A percentile compares a stretch with the other conserved stretches of the same genome.
Conservation (phyloP, 192 early-diverging fungal genomes). For the Cetraspora pellucida region DNA sequence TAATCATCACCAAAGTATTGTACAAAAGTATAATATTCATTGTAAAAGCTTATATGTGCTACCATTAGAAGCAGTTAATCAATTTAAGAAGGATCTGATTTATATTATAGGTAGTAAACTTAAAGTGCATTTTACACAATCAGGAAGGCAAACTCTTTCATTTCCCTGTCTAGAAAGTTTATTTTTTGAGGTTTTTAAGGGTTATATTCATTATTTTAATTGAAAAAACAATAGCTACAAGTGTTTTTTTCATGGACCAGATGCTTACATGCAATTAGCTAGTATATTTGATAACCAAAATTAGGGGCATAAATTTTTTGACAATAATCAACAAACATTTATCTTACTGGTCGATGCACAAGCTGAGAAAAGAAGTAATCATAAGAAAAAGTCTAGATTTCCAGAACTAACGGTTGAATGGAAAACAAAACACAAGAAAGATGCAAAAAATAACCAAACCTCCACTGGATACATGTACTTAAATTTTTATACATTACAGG, state of each 20-base stretch:
- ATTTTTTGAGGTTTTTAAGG: not conserved
- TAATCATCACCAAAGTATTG: not conserved
- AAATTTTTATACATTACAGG: not conserved
- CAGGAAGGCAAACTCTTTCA: not conserved
- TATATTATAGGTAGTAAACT: constrained; percentile 1
- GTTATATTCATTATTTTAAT: not conserved
- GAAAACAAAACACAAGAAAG: not conserved
- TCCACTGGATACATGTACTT: not conserved
- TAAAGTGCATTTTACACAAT: not conserved
- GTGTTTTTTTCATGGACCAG: not conserved
- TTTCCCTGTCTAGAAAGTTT: not conserved
- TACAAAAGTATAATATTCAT: not conserved
- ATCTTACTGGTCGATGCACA: no score
- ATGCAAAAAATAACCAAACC: not conserved
- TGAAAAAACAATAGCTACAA: not conserved
- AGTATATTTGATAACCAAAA: not conserved
- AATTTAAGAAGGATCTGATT: not conserved
- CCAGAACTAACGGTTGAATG: not conserved
- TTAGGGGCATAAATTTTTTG: no score
- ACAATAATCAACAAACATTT: no score
- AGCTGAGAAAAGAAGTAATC: no score
- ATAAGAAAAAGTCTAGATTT: no score
- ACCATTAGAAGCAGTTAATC: not conserved
- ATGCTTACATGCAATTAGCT: not conserved
- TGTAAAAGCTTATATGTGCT: not conserved